Evolutionary conservation across 2,329 filamentous ascomycete genomes (phyloP), one percentile per base, ranked within the genome.

Genomic region (Calonectria pseudoreteaudii): DNA sequence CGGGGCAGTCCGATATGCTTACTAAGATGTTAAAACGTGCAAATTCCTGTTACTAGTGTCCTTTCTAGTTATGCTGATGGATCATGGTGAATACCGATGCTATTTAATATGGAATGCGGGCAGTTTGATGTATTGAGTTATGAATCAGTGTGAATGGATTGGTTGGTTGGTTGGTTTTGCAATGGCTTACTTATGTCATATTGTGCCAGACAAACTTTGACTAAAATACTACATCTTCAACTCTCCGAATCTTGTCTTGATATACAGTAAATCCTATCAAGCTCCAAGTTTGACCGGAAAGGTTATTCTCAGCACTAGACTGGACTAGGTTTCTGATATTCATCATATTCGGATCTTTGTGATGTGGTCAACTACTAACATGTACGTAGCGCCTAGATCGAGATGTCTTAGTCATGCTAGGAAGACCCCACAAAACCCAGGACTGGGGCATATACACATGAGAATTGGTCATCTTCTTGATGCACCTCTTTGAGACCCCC

Each of bases 1-100:
- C 4, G 18, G 68, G 0, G 68, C 62, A 18, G 66, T 69, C 0
- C 64, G 78, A 49, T 80, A 80, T 49, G 78, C 78, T 16, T 80
- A 79, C 65, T 79, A 74, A 62, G 16, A 41, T 41, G 4, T 23
- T 13, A 16, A 38, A 41, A 60, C 41, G n/a, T 16, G 3, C 4
- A 11, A 14, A 20, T 23, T 28, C 31, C 23, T 18, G 7, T 13
- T 49, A 5, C 47, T 30, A 65, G 38, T 31, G 8, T 34, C 11
- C 2, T 18, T 34, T 20, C 23, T 20, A 30, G 36, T 62, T 41
- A 26, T 3, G 23, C 23, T 20, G 23, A 28, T 30, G 23, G 36
- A 23, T 36, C 9, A 41, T 3, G 56, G 23, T 41, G 23, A 41
- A 28, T 9, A 10, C 20, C 36, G 18, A 3, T 60, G 34, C 9